phyloP scores from a whole-genome alignment of 2,329 filamentous ascomycete genomes.

The Metarhizium humberi region DNA sequence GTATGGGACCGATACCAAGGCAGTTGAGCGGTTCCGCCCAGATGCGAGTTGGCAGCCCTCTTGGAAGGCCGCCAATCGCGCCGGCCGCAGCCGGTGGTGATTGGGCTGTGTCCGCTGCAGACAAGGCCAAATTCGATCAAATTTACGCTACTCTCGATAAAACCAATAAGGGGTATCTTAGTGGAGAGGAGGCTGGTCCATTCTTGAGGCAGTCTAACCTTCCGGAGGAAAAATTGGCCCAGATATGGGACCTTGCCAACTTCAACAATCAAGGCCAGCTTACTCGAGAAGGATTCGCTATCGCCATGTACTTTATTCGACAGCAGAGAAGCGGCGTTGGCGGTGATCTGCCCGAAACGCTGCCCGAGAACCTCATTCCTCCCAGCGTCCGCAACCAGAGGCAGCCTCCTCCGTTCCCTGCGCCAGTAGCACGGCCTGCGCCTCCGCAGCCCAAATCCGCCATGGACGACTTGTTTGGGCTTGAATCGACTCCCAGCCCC shows the following conservation, averaged over 20 bases:
- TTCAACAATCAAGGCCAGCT: constrained; percentile 84
- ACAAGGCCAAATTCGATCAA: constrained; percentile 81
- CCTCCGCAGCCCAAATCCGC: constrained; percentile 62
- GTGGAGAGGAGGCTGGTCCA: constrained; percentile 84
- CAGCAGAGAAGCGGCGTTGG: constrained; percentile 68
- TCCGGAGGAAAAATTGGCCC: constrained; percentile 78
- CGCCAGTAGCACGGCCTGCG: constrained; percentile 39
- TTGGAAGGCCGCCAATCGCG: constrained; percentile 40
- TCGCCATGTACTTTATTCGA: constrained; percentile 94
- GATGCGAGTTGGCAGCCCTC: constrained; percentile 52
- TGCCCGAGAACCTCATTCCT: constrained; percentile 76
- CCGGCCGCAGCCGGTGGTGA: constrained; percentile 39
- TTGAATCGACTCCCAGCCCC: constrained; percentile 52
- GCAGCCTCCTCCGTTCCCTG: constrained; percentile 16
- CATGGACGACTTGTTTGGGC: constrained; percentile 85
- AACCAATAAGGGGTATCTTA: constrained; percentile 70
- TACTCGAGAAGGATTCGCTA: constrained; percentile 84
- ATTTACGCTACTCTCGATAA: constrained; percentile 82
- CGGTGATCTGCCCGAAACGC: constrained; percentile 57
- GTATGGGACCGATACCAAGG: constrained; percentile 63
- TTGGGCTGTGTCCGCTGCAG: constrained; percentile 74
- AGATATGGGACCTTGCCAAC: constrained; percentile 96
- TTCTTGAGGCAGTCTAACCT: constrained; percentile 92
- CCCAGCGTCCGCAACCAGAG: constrained; percentile 66
- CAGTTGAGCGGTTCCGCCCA: constrained; percentile 68